Conservation (phyloP, 257 asterid species). For the Primulina eburnea region DNA sequence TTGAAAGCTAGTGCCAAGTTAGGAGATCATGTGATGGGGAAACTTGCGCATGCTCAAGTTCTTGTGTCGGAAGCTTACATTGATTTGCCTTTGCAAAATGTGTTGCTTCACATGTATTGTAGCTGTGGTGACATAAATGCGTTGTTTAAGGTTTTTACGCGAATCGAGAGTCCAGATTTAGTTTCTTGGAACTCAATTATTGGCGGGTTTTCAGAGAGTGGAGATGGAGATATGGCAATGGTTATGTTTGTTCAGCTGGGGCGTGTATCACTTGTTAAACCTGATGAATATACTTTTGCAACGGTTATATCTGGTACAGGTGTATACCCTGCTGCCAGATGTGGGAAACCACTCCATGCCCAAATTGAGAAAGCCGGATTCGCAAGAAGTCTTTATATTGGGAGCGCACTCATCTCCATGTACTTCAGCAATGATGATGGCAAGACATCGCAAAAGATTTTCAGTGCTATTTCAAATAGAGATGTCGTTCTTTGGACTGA, state of each 20-base stretch:
- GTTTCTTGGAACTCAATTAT: constrained; percentile 91
- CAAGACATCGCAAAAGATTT: constrained; percentile 49
- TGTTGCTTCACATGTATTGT: constrained; percentile 75
- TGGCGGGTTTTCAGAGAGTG: constrained; percentile 61
- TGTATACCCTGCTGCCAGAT: constrained; percentile 42
- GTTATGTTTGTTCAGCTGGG: constrained; percentile 42
- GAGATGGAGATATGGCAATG: constrained; percentile 61
- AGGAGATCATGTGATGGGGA: constrained; percentile 45
- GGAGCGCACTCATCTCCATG: constrained; percentile 65
- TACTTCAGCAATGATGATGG: constrained; percentile 57
- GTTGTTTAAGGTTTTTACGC: constrained; percentile 43
- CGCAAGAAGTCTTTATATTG: constrained; percentile 36
- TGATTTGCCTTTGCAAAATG: constrained; percentile 72
- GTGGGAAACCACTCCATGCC: constrained; percentile 78
- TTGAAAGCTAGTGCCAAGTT: constrained; percentile 68
- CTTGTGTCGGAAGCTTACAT: constrained; percentile 39
- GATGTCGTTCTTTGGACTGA: constrained; percentile 88
- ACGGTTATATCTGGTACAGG: constrained; percentile 51
- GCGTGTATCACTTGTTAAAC: constrained; percentile 29
- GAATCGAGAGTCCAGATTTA: constrained; percentile 56
- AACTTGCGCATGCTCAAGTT: constrained; percentile 52
- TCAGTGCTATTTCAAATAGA: constrained; percentile 39
- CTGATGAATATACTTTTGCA: constrained; percentile 77
- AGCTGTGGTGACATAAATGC: constrained; percentile 53
- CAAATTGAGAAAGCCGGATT: constrained; percentile 64